These are phyloP conservation scores for Ceratobasidium sp. DNA, from an alignment of 1,284 basidiomycete genomes.

Conservation along the genomic window DNA sequence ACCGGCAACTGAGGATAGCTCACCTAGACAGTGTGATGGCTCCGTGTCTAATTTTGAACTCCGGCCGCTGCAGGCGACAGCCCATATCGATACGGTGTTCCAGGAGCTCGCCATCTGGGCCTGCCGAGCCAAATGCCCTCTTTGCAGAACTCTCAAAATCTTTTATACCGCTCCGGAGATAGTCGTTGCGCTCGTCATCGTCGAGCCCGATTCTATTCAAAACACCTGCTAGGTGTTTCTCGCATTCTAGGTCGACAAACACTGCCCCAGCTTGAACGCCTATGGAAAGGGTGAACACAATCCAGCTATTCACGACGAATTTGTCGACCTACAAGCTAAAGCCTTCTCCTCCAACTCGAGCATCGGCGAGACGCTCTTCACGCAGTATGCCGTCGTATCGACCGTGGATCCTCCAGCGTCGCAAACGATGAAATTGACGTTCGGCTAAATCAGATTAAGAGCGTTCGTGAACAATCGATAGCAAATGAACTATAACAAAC, in stretches of 20 bases:
- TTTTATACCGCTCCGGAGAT: constrained; percentile 20
- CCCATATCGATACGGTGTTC: constrained; percentile 35
- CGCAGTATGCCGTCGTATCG: constrained; percentile 47
- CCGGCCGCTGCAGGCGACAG: not conserved
- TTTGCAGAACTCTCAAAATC: constrained; percentile 27
- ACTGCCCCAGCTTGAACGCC: constrained; percentile 45
- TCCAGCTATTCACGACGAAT: not conserved
- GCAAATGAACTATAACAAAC: not conserved
- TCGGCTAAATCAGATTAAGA: not conserved
- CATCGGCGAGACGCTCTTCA: constrained; percentile 30
- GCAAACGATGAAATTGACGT: no score
- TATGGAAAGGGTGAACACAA: not conserved
- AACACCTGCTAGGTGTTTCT: constrained; percentile 22
- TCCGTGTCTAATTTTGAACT: constrained; percentile 10
- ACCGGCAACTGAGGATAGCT: not conserved
- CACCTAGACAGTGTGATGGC: constrained; percentile 13
- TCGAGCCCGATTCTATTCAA: constrained; percentile 10
- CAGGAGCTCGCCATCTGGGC: not conserved
- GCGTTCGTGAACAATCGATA: not conserved
- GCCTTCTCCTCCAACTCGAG: constrained; percentile 44
- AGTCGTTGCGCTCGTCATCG: constrained; percentile 30
- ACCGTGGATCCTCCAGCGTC: constrained; percentile 48
- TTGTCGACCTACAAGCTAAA: constrained; percentile 38
- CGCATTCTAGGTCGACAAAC: constrained; percentile 41
- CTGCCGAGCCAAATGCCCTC: not conserved